These are phyloP conservation scores for Trichoderma cornu-damae DNA, from an alignment of 2,329 filamentous ascomycete genomes.

Conservation along the genomic window DNA sequence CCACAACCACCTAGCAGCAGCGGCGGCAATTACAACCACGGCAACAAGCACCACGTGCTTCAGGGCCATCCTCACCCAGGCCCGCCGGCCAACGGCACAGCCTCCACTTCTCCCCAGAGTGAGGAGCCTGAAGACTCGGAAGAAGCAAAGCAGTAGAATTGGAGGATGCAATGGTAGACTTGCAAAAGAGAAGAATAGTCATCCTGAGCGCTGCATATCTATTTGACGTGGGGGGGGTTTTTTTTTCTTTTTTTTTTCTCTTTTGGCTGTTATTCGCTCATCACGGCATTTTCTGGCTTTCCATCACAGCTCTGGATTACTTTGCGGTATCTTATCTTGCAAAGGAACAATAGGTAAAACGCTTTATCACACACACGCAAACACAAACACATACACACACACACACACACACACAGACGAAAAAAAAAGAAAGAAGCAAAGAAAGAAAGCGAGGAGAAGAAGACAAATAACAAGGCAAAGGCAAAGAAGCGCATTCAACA, in stretches of 20 bases:
- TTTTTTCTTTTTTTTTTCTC: no score
- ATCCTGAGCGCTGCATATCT: constrained; percentile 24
- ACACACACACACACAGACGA: no score
- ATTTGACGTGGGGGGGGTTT: no score
- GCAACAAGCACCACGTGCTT: constrained; percentile 47
- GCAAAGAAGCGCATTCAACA: constrained; percentile 15
- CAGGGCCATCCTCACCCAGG: constrained; percentile 39
- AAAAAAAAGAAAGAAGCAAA: not conserved
- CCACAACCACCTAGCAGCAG: constrained; percentile 52
- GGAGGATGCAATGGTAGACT: constrained; percentile 17
- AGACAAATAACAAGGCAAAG: not conserved
- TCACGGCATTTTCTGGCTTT: constrained; percentile 25
- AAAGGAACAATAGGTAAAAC: not conserved
- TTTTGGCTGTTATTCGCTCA: constrained; percentile 24
- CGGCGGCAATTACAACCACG: constrained; percentile 50
- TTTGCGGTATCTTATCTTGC: constrained; percentile 14
- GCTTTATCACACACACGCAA: constrained; percentile 9
- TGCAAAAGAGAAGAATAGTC: constrained; percentile 15
- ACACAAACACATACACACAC: no score
- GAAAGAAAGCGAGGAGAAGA: not conserved
- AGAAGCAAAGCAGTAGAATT: constrained; percentile 40
- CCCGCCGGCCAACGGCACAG: constrained; percentile 33
- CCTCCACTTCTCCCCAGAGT: constrained; percentile 32
- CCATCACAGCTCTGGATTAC: constrained; percentile 22
- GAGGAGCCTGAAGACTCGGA: constrained; percentile 38